phyloP scores from a whole-genome alignment of 345 rosid species.

The Rhodamnia rubescens region DNA sequence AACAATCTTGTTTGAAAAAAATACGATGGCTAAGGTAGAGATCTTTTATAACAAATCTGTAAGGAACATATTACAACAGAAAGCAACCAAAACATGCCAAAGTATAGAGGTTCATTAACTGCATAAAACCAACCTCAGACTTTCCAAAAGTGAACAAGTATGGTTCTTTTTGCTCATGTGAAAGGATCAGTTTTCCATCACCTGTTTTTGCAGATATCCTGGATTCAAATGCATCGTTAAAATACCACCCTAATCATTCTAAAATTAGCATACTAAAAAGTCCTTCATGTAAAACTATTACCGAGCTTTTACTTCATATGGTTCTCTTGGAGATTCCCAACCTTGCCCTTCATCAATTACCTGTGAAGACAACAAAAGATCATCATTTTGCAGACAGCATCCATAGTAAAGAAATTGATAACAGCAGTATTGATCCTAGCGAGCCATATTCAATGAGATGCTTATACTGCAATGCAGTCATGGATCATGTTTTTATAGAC shows the following conservation, averaged over 20 bases:
- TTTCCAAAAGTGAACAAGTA: conserved; percentile 86
- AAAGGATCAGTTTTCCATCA: conserved; percentile 50
- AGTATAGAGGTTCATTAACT: not conserved
- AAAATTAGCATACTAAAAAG: not conserved
- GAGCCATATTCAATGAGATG: not conserved
- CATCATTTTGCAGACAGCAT: not conserved
- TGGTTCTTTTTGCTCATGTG: conserved; percentile 57
- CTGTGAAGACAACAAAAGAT: conserved; percentile 18
- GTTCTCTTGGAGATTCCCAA: conserved; percentile 93
- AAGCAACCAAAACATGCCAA: not conserved
- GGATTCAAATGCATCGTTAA: not conserved
- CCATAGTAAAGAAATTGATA: not conserved
- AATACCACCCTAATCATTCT: not conserved
- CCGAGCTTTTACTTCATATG: conserved; percentile 89
- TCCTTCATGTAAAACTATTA: conserved; percentile 7
- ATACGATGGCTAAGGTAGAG: not conserved
- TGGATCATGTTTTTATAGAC: not conserved
- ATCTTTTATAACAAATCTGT: not conserved
- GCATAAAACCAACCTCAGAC: conserved; percentile 57
- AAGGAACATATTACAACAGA: not conserved
- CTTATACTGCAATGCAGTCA: not conserved
- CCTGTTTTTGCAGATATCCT: conserved; percentile 85
- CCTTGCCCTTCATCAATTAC: conserved; percentile 78
- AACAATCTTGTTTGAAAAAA: not conserved
- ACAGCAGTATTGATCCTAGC: not conserved